Conservation (phyloP, 371 early-diverging fungal species). For the Lichtheimia ornata region DNA sequence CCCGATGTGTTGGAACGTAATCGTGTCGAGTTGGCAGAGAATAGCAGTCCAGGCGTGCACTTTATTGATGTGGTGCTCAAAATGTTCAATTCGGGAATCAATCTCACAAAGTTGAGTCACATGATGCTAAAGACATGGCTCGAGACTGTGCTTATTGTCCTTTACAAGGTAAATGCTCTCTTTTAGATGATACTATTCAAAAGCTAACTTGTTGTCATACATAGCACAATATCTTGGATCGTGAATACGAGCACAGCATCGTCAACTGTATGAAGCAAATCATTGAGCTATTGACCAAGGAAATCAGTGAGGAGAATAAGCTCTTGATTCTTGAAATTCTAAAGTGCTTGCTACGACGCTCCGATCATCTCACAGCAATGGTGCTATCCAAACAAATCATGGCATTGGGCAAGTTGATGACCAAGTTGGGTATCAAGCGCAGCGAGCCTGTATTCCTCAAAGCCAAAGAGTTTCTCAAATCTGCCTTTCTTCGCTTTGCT, state of each 20-base stretch:
- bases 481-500: conserved; percentile 61
- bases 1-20: conserved; percentile 36
- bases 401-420: conserved; percentile 60
- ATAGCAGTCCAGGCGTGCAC: conserved; percentile 48
- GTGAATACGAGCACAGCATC: conserved; percentile 39
- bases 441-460: conserved; percentile 58
- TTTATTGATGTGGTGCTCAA: conserved; percentile 52
- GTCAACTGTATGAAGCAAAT: conserved; percentile 51
- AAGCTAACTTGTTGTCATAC: not conserved
- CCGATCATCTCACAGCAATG: conserved; percentile 63
- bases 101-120: conserved; percentile 44
- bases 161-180: conserved; percentile 53
- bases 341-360: conserved; percentile 54
- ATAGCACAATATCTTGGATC: conserved; percentile 53
- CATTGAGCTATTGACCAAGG: conserved; percentile 43
- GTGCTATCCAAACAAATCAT: conserved; percentile 62
- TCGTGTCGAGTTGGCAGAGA: conserved; percentile 38
- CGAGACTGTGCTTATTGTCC: conserved; percentile 54
- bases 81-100: conserved; percentile 46
- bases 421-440: conserved; percentile 40
- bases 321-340: conserved; percentile 57
- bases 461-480: conserved; percentile 58
- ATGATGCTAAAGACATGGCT: conserved; percentile 58
- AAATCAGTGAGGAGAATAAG: conserved; percentile 64
- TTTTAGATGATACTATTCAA: not conserved